phyloP scores from a whole-genome alignment of 129 eudicot species.

The Scalesia atractyloides region DNA sequence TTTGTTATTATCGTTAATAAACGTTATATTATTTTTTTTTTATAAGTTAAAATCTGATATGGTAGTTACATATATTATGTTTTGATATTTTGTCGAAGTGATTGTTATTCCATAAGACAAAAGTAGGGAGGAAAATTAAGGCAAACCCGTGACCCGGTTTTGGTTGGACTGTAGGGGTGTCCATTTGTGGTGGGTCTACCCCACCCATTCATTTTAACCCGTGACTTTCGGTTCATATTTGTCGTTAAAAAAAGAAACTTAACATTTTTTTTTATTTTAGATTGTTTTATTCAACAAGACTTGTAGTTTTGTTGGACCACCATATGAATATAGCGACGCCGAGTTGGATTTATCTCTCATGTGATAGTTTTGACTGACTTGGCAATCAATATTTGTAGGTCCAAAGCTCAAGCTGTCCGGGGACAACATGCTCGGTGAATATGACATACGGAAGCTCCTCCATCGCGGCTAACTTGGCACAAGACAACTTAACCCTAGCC shows the following conservation, averaged over 20 bases:
- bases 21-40: no score
- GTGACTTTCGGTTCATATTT: slow-evolving; percentile 21
- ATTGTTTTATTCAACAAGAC: no score
- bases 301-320: no score
- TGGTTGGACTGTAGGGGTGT: slow-evolving; percentile 27
- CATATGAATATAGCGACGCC: no score
- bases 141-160: slow-evolving; percentile 40
- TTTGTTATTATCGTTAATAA: no score
- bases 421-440: slow-evolving; percentile 74
- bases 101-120: slow-evolving; percentile 20
- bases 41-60: background rate
- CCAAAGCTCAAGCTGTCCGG: slow-evolving; percentile 53
- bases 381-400: slow-evolving; percentile 41
- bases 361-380: background rate
- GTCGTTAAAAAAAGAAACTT: background rate
- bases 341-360: background rate
- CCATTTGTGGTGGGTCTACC: slow-evolving; percentile 22
- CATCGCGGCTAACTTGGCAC: slow-evolving; percentile 58
- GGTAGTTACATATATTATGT: background rate
- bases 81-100: background rate
- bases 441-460: slow-evolving; percentile 76
- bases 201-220: slow-evolving; percentile 17
- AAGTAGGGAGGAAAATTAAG: slow-evolving; percentile 22
- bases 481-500: slow-evolving; percentile 81
- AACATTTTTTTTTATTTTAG: background rate